These are phyloP conservation scores for Boletus edulis DNA, from an alignment of 768 basidiomycete species.

Conservation along the genomic window DNA sequence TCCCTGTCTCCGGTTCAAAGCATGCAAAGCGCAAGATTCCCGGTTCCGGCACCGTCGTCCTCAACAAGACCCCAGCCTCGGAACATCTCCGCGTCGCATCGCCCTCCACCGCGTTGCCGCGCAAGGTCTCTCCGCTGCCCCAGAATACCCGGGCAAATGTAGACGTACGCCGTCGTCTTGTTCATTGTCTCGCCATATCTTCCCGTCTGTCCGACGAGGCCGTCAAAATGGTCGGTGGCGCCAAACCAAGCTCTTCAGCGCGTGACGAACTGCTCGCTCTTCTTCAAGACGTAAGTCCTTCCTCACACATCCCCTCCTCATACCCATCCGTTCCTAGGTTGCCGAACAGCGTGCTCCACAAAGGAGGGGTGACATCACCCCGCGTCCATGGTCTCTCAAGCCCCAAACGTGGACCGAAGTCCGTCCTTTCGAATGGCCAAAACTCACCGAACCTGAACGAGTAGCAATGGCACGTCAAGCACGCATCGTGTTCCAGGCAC, in stretches of 20 bases:
- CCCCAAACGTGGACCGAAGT: conserved; percentile 62
- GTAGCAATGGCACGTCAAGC: conserved; percentile 51
- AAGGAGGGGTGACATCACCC: conserved; percentile 37
- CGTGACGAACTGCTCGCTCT: conserved; percentile 46
- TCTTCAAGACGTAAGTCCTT: conserved; percentile 47
- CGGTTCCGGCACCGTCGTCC: conserved; percentile 23
- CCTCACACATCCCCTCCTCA: not conserved
- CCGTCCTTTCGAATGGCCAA: conserved; percentile 62
- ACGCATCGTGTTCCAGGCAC: conserved; percentile 42
- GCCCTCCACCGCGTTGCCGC: conserved; percentile 27
- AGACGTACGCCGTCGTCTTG: conserved; percentile 39
- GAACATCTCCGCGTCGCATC: conserved; percentile 31
- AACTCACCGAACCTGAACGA: conserved; percentile 47
- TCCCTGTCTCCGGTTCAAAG: conserved; percentile 32
- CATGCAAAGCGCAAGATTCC: conserved; percentile 41
- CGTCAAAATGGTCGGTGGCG: conserved; percentile 44
- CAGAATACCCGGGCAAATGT: conserved; percentile 15
- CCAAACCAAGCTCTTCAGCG: conserved; percentile 31
- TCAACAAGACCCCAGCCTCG: conserved; percentile 27
- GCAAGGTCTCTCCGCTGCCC: conserved; percentile 30
- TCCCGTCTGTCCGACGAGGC: conserved; percentile 41
- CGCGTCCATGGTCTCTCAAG: conserved; percentile 53
- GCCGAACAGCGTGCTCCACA: conserved; percentile 41
- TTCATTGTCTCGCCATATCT: conserved; percentile 51
- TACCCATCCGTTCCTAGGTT: conserved; percentile 36